A percentile compares a stretch with the other conserved stretches of the same genome.
Conservation (phyloP, 768 basidiomycete species). For the Boletus rufocinnamomeus region DNA sequence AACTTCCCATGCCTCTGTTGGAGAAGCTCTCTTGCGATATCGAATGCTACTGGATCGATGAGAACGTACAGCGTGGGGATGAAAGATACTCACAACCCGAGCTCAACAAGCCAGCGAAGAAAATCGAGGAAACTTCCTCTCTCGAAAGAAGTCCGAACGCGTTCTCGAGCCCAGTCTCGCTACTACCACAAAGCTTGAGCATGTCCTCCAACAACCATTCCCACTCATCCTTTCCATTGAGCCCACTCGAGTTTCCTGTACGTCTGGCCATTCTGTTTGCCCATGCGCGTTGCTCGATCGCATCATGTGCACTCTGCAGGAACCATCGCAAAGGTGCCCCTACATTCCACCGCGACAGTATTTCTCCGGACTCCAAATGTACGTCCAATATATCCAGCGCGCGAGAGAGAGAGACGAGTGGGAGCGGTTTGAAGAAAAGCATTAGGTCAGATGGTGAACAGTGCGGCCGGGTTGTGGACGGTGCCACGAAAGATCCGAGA, state of each 20-base stretch:
- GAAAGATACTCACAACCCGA: slow-evolving; percentile 72
- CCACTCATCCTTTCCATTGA: slow-evolving; percentile 76
- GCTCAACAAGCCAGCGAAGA: slow-evolving; percentile 82
- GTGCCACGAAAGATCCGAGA: slow-evolving; percentile 76
- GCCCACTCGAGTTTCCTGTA: slow-evolving; percentile 55
- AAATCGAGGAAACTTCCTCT: slow-evolving; percentile 78
- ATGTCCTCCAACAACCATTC: slow-evolving; percentile 87
- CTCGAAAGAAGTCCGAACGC: slow-evolving; percentile 77
- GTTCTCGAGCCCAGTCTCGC: slow-evolving; percentile 63
- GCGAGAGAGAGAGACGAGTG: slow-evolving; percentile 70
- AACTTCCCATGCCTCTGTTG: slow-evolving; percentile 47
- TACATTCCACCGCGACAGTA: slow-evolving; percentile 84
- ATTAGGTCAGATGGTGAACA: slow-evolving; percentile 71
- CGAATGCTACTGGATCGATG: slow-evolving; percentile 50
- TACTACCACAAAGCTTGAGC: slow-evolving; percentile 71
- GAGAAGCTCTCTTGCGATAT: slow-evolving; percentile 65
- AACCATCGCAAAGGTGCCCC: slow-evolving; percentile 89
- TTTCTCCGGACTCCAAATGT: slow-evolving; percentile 92
- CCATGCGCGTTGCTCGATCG: slow-evolving; percentile 73
- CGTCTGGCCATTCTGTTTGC: slow-evolving; percentile 84
- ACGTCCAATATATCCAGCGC: slow-evolving; percentile 91
- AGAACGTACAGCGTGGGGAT: slow-evolving; percentile 5
- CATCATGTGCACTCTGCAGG: slow-evolving; percentile 69
- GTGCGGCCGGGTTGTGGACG: slow-evolving; percentile 59
- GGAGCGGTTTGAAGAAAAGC: slow-evolving; percentile 80